phyloP scores from a whole-genome alignment of 495 filamentous ascomycete genomes.

The Baudoinia panamericana region DNA sequence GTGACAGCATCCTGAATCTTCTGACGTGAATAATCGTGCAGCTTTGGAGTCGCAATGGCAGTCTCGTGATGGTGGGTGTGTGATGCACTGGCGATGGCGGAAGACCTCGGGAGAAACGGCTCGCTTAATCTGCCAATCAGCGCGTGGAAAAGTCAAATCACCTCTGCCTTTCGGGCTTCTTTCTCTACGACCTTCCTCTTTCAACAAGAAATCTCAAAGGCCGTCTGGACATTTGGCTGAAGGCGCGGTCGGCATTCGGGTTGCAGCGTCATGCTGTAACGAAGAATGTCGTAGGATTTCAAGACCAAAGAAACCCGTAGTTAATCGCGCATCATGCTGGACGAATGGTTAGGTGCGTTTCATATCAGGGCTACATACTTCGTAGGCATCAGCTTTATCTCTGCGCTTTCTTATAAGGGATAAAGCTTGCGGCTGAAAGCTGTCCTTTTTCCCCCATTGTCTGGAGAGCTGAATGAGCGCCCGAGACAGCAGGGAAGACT shows the following conservation, averaged over 20 bases:
- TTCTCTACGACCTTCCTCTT: slow-evolving; percentile 12
- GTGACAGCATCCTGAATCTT: slow-evolving; percentile 45
- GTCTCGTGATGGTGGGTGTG: background rate
- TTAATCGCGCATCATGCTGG: slow-evolving; percentile 34
- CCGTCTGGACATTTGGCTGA: slow-evolving; percentile 14
- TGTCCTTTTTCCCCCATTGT: no score
- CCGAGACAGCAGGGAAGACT: no score
- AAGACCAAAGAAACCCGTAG: slow-evolving; percentile 31
- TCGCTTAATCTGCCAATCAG: background rate
- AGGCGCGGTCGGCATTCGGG: slow-evolving; percentile 12
- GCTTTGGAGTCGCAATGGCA: slow-evolving; percentile 7
- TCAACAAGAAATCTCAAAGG: slow-evolving; percentile 12
- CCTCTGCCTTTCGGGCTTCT: background rate
- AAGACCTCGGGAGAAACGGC: background rate
- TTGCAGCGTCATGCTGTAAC: slow-evolving; percentile 15
- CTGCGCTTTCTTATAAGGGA: no score
- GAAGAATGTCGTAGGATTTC: slow-evolving; percentile 18
- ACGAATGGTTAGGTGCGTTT: slow-evolving; percentile 31
- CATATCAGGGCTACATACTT: slow-evolving; percentile 34
- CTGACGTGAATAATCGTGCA: slow-evolving; percentile 7
- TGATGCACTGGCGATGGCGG: background rate
- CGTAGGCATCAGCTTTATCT: no score
- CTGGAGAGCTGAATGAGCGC: no score
- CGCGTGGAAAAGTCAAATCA: background rate
- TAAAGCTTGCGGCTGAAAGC: no score